Base-by-base conservation (phyloP, 306 rosid genomes). In the Ochetophila trinervis region DNA sequence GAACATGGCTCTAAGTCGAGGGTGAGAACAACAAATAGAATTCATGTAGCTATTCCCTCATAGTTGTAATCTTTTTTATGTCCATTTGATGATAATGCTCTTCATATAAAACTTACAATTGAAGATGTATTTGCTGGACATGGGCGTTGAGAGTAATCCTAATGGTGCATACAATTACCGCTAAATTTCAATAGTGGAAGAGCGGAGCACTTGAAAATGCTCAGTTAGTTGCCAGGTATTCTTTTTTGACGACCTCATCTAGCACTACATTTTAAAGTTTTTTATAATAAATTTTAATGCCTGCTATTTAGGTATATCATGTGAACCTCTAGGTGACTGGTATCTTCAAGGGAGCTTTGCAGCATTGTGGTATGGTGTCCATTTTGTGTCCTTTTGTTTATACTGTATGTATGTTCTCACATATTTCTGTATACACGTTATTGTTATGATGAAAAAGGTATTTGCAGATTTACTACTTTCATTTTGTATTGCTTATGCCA, bases 151-250 rank as follows among this genome's bases (percentile, higher is more conserved):
- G 67, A 58, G 67, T 73, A 76, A 40, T 55, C 47, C 40, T 21
- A 45, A 35, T 61, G 81, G 69, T 77, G 70, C 65, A 19, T 60
- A 63, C 66, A 59, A 57, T 60, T 66, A 75, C 66, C 48, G 20
- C 55, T 67, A 69, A 69, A 59, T 49, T 76, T 60, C 49, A 58
- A 69, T 51, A 50, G 62, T 66, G 61, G 58, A 52, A 30, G 56
- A 24, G 6, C 7, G 14, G 47, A 32, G 62, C 48, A 53, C 21
- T 44, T 45, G 19, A 32, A 50, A 69, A 14, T 50, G 62, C 53
- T 68, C 71, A 60, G 60, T 45, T 68, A 40, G 68, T 53, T 53
- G 63, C 48, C 64, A 62, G 84, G 91, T 76, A 66, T 56, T 77
- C 27, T 74, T 56, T 60, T 64, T 63, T 23, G 22, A 23, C 69